Percentiles rank a stretch among this genome's conserved stretches.
Evolutionary conservation across 805 yeast genomes (phyloP).

Genomic region (Grigorovia jiainica): DNA sequence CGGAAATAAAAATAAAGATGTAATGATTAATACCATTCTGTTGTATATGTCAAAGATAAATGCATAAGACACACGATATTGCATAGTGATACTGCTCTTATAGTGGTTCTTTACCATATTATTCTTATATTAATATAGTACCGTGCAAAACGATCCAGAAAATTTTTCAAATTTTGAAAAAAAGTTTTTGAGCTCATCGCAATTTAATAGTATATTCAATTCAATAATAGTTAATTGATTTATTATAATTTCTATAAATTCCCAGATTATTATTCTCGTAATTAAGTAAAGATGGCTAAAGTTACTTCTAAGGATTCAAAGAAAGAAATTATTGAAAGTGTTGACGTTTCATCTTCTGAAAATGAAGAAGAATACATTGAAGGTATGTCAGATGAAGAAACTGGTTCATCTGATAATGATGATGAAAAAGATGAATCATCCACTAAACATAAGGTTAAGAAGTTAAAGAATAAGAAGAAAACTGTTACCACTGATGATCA

Average conservation of each 20-base stretch:
- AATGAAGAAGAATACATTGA: conserved; percentile 13
- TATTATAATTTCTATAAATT: too few relatives aligned
- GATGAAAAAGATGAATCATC: conserved; percentile 26
- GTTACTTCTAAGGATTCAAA: conserved; percentile 6
- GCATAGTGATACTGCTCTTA: too few relatives aligned
- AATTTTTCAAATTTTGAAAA: neutral
- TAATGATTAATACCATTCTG: too few relatives aligned
- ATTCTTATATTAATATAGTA: too few relatives aligned
- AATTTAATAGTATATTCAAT: neutral
- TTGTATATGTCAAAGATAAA: too few relatives aligned
- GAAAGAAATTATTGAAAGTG: conserved; percentile 16
- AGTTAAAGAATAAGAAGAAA: conserved; percentile 19
- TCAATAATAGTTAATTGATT: too few relatives aligned
- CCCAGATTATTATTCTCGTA: too few relatives aligned
- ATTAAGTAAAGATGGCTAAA: neutral
- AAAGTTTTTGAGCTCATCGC: conserved; percentile 4
- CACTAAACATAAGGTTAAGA: conserved; percentile 22
- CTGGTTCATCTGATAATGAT: conserved; percentile 21
- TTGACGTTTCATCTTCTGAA: conserved; percentile 1
- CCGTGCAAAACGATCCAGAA: neutral
- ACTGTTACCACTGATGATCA: conserved; percentile 9
- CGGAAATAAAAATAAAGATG: too few relatives aligned
- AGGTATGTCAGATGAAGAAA: conserved; percentile 17
- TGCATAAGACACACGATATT: too few relatives aligned
- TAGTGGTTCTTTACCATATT: too few relatives aligned